phyloP scores from a whole-genome alignment of 768 basidiomycete species.

The Pleurotus sapidus region DNA sequence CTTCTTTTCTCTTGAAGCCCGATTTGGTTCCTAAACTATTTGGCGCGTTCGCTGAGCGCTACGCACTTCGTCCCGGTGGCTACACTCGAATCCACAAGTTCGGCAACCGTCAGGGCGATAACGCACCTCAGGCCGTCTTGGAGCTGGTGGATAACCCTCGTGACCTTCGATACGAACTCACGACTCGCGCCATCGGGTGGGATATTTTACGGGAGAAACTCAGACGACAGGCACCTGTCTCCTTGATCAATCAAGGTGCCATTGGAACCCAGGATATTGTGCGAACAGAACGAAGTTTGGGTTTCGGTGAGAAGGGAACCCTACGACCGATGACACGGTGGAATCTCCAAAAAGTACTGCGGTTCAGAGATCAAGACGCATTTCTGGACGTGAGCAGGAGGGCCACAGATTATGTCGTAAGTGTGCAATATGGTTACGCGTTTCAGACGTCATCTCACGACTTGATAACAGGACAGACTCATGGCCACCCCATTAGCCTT shows the following conservation, averaged over 20 bases:
- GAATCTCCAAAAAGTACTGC: conserved; percentile 74
- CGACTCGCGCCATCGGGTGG: conserved; percentile 83
- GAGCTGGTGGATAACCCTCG: conserved; percentile 94
- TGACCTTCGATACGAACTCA: conserved; percentile 87
- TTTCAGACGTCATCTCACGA: too few species aligned
- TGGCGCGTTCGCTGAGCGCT: conserved; percentile 74
- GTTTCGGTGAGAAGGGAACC: conserved; percentile 30
- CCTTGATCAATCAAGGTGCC: conserved; percentile 51
- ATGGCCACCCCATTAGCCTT: conserved; percentile 62
- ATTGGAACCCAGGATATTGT: conserved; percentile 43
- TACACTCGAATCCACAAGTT: conserved; percentile 94
- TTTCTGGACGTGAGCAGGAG: conserved; percentile 48
- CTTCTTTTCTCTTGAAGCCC: conserved; percentile 76
- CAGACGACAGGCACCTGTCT: conserved; percentile 36
- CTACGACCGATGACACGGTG: conserved; percentile 67
- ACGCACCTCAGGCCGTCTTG: conserved; percentile 88
- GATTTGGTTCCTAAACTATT: conserved; percentile 81
- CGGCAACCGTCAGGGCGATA: conserved; percentile 88
- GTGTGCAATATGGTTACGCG: conserved; percentile 21
- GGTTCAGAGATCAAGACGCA: conserved; percentile 49
- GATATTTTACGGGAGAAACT: conserved; percentile 67
- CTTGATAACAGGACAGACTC: conserved; percentile 52
- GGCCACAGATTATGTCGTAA: conserved; percentile 64
- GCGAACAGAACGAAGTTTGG: conserved; percentile 42
- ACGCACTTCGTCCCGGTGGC: conserved; percentile 80